Evolutionary conservation across 2,329 filamentous ascomycete species (phyloP), one percentile per base, ranked within the genome.

Genomic region (Curvularia spicifera): DNA sequence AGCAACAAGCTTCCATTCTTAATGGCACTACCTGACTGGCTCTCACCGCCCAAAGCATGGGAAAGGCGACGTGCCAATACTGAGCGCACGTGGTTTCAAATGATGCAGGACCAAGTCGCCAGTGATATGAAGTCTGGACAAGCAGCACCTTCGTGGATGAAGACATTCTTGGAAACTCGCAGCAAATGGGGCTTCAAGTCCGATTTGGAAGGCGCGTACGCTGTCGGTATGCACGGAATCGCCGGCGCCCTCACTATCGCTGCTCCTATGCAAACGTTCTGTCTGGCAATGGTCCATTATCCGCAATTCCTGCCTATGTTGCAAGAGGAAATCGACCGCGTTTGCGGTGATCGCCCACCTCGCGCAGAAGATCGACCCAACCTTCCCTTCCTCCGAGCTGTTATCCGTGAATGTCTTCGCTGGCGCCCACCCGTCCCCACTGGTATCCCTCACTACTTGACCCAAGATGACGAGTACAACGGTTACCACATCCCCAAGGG

Each of bases 401-500:
- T 76, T 50, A 77, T 79, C 47, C 70, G 75, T 20, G 77, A 79
- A 57, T 71, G 71, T 44, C 66, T 79, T 33, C 74, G 80, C 56
- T 82, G 80, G 80, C 76, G 80, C 24, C 80, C 80, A 24, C 74
- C 76, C 37, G 77, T 78, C 28, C 77, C 77, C 4, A 78, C 77
- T 28, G 77, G 76, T 51, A 81, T 87, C 35, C 85, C 85, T 1
- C 85, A 88, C 68, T 79, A 76, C 44, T 78, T 83, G 13, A 76
- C 82, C 1, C 71, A 81, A 46, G 85, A 87, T 48, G 85, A 88
- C 54, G 75, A 81, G 10, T 88, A 87, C 66, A 76, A 83, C 20
- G 84, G 81, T 33, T 83, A 84, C 71, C 80, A 81, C 57, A 86
- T 88, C 49, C 84, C 84, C 9, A 82, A 81, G n/a, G 85, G 85